Conservation (phyloP, 1,284 basidiomycete species). For the Melampsora americana region DNA sequence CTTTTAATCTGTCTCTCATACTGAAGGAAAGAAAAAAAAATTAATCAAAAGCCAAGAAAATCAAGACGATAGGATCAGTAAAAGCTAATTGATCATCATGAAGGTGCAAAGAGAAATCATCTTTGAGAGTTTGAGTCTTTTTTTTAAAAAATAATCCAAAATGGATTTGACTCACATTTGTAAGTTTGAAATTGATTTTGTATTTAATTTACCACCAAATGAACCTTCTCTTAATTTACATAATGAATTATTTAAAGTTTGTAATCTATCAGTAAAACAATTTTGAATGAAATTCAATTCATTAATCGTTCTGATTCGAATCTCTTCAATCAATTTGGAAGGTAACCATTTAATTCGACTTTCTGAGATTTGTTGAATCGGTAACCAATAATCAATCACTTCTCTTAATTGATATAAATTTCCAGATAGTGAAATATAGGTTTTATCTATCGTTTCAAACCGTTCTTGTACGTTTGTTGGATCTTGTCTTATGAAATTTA, state of each 20-base stretch:
- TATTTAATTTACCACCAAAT: slow-evolving; percentile 42
- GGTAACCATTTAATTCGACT: slow-evolving; percentile 25
- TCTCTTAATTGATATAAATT: slow-evolving; percentile 37
- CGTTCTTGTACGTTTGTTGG: slow-evolving; percentile 16
- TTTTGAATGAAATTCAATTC: slow-evolving; percentile 23
- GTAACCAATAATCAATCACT: slow-evolving; percentile 42
- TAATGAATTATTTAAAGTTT: slow-evolving; percentile 29
- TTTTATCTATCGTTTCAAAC: slow-evolving; percentile 14
- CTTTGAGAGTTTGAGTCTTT: neutral
- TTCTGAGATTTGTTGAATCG: neutral
- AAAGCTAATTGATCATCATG: neutral
- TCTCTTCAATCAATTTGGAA: slow-evolving; percentile 26
- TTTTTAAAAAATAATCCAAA: slow-evolving; percentile 14
- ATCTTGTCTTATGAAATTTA: slow-evolving; percentile 31
- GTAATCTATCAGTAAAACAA: slow-evolving; percentile 30
- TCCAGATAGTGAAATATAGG: slow-evolving; percentile 24
- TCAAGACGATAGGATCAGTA: neutral
- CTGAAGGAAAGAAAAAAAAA: slow-evolving; percentile 18
- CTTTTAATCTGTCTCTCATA: slow-evolving; percentile 16
- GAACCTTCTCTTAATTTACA: slow-evolving; percentile 37
- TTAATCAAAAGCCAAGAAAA: neutral
- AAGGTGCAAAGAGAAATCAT: neutral
- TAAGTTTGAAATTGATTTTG: slow-evolving; percentile 13
- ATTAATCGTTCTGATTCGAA: slow-evolving; percentile 24
- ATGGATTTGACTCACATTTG: slow-evolving; percentile 19